Conservation (phyloP, 495 filamentous ascomycete genomes). For the Trichocladium antarcticum region DNA sequence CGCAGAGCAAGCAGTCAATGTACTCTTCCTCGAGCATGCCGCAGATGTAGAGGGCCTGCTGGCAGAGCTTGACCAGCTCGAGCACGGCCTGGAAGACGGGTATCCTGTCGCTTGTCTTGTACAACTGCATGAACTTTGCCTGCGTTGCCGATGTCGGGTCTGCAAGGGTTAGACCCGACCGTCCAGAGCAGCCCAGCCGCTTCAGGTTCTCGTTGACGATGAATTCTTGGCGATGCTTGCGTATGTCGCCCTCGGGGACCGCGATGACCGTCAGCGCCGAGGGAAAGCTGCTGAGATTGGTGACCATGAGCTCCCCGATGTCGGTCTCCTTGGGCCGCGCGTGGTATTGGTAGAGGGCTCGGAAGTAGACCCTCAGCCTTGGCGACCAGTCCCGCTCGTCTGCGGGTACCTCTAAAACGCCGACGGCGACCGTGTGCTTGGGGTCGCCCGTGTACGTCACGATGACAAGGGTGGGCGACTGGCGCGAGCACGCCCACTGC, state of each 20-base stretch:
- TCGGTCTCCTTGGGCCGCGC: conserved; percentile 74
- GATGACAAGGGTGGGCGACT: conserved; percentile 83
- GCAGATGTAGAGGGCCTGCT: conserved; percentile 79
- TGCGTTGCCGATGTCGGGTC: conserved; percentile 66
- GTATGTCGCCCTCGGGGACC: conserved; percentile 77
- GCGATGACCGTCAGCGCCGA: conserved; percentile 79
- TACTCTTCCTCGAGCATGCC: conserved; percentile 80
- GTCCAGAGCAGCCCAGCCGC: conserved; percentile 79
- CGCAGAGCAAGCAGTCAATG: conserved; percentile 85
- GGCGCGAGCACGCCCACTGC: conserved; percentile 92
- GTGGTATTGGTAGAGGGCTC: conserved; percentile 70
- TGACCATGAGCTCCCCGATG: conserved; percentile 81
- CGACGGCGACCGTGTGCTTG: conserved; percentile 62
- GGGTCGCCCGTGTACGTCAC: conserved; percentile 86
- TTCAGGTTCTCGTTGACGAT: conserved; percentile 95
- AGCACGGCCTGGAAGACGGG: conserved; percentile 64
- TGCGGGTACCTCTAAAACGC: conserved; percentile 73
- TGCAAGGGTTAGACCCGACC: conserved; percentile 70
- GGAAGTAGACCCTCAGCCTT: conserved; percentile 71
- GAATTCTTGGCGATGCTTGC: conserved; percentile 69
- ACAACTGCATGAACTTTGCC: conserved; percentile 87
- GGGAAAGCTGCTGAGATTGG: conserved; percentile 82
- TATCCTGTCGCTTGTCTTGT: conserved; percentile 73
- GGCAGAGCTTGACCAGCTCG: conserved; percentile 86
- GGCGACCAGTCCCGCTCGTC: conserved; percentile 75